Evolutionary conservation across 106 monocot species (phyloP).

Genomic region (Dendrobium officinale): DNA sequence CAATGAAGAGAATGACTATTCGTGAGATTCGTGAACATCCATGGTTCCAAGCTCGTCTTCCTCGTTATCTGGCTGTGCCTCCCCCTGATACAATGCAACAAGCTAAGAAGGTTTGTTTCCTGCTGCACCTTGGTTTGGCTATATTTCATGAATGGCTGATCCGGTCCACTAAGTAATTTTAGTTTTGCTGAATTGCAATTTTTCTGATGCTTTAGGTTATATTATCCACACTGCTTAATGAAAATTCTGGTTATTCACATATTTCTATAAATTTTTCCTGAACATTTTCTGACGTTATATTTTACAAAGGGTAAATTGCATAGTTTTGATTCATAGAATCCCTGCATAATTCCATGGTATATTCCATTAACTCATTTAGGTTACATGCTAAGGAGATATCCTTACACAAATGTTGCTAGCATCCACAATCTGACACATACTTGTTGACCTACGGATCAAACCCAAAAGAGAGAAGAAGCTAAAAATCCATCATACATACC

Average conservation of each 20-base stretch:
- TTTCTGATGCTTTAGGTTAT: not conserved
- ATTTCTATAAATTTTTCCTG: not conserved
- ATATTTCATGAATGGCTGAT: not conserved
- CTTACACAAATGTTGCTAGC: not conserved
- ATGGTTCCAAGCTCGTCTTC: slow-evolving; percentile 51
- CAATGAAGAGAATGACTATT: slow-evolving; percentile 54
- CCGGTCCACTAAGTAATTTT: not conserved
- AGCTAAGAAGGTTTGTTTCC: slow-evolving; percentile 37
- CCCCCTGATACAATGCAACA: slow-evolving; percentile 49
- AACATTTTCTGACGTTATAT: not conserved
- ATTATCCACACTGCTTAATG: not conserved
- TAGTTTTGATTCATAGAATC: not conserved
- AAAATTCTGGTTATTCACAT: not conserved
- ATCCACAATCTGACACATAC: no score
- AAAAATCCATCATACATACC: no score
- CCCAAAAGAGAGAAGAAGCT: no score
- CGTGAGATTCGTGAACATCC: slow-evolving; percentile 50
- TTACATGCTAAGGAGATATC: not conserved
- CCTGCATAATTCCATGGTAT: not conserved
- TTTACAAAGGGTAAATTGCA: not conserved
- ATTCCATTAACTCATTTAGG: not conserved
- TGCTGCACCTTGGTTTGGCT: not conserved
- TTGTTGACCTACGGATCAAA: no score
- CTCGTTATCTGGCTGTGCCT: slow-evolving; percentile 47
- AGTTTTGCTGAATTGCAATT: not conserved